A percentile compares a stretch with the other conserved stretches of the same genome.
Evolutionary conservation across 139 green algal genomes (phyloP).

Genomic region (Desmodesmus armatus): DNA sequence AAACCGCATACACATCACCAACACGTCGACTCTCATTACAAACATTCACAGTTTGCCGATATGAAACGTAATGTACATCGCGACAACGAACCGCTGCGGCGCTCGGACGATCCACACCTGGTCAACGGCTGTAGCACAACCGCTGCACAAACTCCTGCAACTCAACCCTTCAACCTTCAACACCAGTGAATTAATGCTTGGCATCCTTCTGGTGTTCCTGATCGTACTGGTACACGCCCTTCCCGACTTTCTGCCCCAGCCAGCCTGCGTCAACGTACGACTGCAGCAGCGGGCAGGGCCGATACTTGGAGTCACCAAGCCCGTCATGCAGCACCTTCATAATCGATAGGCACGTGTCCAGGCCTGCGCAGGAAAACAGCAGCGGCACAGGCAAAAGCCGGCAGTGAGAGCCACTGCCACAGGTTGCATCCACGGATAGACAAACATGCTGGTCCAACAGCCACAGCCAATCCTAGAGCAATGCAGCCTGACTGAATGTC

Average conservation of each 20-base stretch:
- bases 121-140: not conserved
- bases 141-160: not conserved
- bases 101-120: not conserved
- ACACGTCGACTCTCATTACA: too few relatives aligned
- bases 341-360: constrained; percentile 95
- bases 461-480: not conserved
- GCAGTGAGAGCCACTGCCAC: not conserved
- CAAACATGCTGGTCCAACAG: not conserved
- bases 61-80: not conserved
- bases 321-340: constrained; percentile 90
- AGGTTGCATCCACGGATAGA: not conserved
- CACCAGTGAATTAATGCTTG: constrained; percentile 11
- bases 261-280: constrained; percentile 93
- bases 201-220: constrained; percentile 46
- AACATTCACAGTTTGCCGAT: not conserved
- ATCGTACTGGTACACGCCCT: constrained; percentile 50
- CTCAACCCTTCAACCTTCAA: not conserved
- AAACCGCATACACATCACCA: too few relatives aligned
- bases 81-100: not conserved
- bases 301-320: constrained; percentile 93
- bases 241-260: constrained; percentile 82
- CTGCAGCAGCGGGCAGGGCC: constrained; percentile 86
- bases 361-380: constrained; percentile 50
- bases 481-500: not conserved
- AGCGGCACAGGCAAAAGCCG: not conserved